Conservation (phyloP, 768 basidiomycete species). For the Leucocoprinus leucothites region DNA sequence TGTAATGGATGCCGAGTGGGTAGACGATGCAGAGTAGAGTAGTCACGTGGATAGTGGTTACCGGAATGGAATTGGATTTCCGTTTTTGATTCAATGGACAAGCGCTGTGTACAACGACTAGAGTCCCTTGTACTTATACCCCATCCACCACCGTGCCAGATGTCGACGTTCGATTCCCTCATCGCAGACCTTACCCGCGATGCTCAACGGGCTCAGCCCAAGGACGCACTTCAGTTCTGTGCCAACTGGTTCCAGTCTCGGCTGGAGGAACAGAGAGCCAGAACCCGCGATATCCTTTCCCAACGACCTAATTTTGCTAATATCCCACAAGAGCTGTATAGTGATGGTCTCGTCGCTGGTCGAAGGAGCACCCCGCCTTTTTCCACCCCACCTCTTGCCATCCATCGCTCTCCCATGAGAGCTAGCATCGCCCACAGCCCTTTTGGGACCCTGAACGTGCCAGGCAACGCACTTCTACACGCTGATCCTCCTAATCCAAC, state of each 20-base stretch:
- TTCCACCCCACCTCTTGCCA: slow-evolving; percentile 52
- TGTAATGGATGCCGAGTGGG: slow-evolving; percentile 64
- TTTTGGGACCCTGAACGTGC: slow-evolving; percentile 77
- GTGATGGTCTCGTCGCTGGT: slow-evolving; percentile 43
- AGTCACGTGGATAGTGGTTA: slow-evolving; percentile 22
- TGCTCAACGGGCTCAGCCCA: slow-evolving; percentile 80
- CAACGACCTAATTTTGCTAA: slow-evolving; percentile 48
- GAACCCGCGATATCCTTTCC: slow-evolving; percentile 63
- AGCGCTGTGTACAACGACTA: not conserved
- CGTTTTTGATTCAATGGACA: slow-evolving; percentile 7
- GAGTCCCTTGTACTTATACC: slow-evolving; percentile 6
- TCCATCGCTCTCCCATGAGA: slow-evolving; percentile 55
- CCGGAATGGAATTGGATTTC: slow-evolving; percentile 9
- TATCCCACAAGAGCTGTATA: slow-evolving; percentile 56
- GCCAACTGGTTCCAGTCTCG: slow-evolving; percentile 93
- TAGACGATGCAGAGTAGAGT: slow-evolving; percentile 54
- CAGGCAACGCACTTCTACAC: slow-evolving; percentile 73
- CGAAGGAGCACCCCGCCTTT: slow-evolving; percentile 19
- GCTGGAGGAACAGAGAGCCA: slow-evolving; percentile 79
- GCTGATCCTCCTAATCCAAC: slow-evolving; percentile 51
- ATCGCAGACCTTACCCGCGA: slow-evolving; percentile 86
- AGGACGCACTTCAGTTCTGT: slow-evolving; percentile 89
- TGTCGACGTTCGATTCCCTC: slow-evolving; percentile 81
- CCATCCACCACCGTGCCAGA: slow-evolving; percentile 14
- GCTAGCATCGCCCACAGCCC: slow-evolving; percentile 59